A percentile compares a stretch with the other conserved stretches of the same genome.
Evolutionary conservation across 169 alveolate genomes (phyloP).

Genomic region (Plasmodium ovale): DNA sequence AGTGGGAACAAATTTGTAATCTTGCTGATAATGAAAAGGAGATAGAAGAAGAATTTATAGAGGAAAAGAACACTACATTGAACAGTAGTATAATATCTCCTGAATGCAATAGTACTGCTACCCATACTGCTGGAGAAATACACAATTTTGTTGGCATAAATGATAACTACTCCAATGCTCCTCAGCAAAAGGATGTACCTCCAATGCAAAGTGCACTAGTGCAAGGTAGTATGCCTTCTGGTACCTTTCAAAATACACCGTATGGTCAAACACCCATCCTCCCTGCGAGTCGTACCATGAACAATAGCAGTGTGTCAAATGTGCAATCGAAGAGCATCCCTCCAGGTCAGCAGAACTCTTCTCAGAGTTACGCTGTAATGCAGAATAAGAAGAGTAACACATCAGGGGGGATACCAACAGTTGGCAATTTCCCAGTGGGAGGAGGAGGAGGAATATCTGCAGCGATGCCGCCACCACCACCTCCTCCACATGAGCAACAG

Average conservation of each 20-base stretch:
- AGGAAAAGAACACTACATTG: no score
- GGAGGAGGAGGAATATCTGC: neutral
- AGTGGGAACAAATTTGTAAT: slow-evolving; percentile 79
- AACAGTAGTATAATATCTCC: no score
- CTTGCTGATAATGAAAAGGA: slow-evolving; percentile 43
- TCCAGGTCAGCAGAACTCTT: neutral
- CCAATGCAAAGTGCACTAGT: neutral
- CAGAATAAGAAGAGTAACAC: slow-evolving; percentile 24
- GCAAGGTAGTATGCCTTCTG: neutral
- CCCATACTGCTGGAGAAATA: neutral
- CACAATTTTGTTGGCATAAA: neutral
- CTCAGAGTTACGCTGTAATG: slow-evolving; percentile 9
- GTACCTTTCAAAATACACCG: neutral
- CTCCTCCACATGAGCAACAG: slow-evolving; percentile 2
- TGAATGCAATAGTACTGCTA: neutral
- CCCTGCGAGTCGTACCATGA: neutral
- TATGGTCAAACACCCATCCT: slow-evolving; percentile 27
- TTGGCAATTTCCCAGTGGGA: neutral
- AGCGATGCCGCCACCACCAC: slow-evolving; percentile 34
- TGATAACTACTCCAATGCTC: neutral
- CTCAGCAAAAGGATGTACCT: neutral
- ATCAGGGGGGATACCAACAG: slow-evolving; percentile 6
- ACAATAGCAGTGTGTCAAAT: neutral
- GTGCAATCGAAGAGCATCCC: neutral
- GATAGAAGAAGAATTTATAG: no score